phyloP scores from a whole-genome alignment of 1,139 yeast genomes.

The Magnusiomyces fungicola region DNA sequence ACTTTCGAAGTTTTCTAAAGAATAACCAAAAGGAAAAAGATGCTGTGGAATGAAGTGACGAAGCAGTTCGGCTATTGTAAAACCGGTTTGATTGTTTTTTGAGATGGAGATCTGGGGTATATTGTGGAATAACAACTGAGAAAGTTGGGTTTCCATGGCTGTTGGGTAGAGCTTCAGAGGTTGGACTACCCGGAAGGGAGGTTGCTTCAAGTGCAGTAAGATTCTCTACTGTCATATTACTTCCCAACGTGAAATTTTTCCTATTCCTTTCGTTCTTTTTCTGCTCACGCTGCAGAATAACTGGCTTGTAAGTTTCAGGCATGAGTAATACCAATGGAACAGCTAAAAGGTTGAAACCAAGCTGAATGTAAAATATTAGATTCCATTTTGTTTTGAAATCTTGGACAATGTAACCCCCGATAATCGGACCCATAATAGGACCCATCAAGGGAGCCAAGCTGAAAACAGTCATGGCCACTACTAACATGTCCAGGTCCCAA shows the following conservation, averaged over 20 bases:
- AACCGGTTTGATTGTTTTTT: no score
- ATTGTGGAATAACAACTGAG: no score
- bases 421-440: constrained; percentile 35
- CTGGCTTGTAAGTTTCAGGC: constrained; percentile 33
- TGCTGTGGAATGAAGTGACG: no score
- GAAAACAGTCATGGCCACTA: constrained; percentile 36
- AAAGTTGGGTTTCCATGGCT: no score
- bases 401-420: constrained; percentile 34
- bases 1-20: constrained; percentile 23
- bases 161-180: no score
- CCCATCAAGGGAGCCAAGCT: constrained; percentile 39
- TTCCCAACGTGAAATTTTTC: background rate
- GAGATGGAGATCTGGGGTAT: no score
- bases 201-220: no score
- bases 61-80: no score
- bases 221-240: background rate
- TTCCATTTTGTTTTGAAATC: constrained; percentile 26
- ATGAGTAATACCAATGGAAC: constrained; percentile 33
- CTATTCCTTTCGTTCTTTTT: constrained; percentile 29
- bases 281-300: constrained; percentile 35
- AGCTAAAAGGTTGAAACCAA: constrained; percentile 35
- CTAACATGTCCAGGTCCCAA: constrained; percentile 37
- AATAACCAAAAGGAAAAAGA: no score
- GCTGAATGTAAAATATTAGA: constrained; percentile 39
- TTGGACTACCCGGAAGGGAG: no score